A percentile compares a stretch with the other conserved stretches of the same genome.
Conservation (phyloP, 768 basidiomycete species). For the Pisolithus sp. region DNA sequence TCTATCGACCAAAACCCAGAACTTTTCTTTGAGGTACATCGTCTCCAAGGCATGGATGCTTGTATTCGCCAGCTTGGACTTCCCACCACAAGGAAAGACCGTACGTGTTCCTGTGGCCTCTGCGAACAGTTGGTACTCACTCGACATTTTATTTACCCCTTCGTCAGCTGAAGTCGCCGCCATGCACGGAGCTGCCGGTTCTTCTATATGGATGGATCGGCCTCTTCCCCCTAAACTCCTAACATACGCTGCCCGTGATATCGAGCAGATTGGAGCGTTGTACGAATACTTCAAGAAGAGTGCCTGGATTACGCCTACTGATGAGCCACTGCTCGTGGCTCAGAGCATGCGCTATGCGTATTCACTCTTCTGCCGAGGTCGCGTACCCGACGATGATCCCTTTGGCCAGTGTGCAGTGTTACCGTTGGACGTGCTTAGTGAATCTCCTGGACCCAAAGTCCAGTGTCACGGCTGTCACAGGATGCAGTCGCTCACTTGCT, state of each 20-base stretch:
- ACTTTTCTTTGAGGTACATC: slow-evolving; percentile 26
- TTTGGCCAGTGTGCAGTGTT: slow-evolving; percentile 18
- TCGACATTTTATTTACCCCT: not conserved
- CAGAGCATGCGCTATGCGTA: slow-evolving; percentile 26
- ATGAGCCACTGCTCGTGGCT: slow-evolving; percentile 11
- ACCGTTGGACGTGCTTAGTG: slow-evolving; percentile 21
- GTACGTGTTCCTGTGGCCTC: slow-evolving; percentile 15
- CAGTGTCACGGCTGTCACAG: slow-evolving; percentile 22
- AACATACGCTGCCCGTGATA: slow-evolving; percentile 39
- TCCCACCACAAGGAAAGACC: slow-evolving; percentile 25
- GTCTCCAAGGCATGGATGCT: slow-evolving; percentile 31
- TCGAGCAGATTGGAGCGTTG: slow-evolving; percentile 32
- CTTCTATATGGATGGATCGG: slow-evolving; percentile 29
- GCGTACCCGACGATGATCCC: slow-evolving; percentile 18
- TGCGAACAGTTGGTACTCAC: not conserved
- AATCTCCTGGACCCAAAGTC: slow-evolving; percentile 19
- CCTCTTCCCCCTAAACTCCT: slow-evolving; percentile 32
- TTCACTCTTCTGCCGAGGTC: slow-evolving; percentile 23
- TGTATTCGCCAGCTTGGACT: slow-evolving; percentile 24
- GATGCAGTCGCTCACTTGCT: slow-evolving; percentile 24
- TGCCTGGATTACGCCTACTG: slow-evolving; percentile 16
- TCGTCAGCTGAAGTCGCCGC: slow-evolving; percentile 28
- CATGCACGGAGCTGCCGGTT: slow-evolving; percentile 29
- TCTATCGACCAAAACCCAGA: slow-evolving; percentile 16
- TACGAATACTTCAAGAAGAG: slow-evolving; percentile 28